phyloP scores from a whole-genome alignment of 495 filamentous ascomycete species.

The Barbatosphaeria neglecta region DNA sequence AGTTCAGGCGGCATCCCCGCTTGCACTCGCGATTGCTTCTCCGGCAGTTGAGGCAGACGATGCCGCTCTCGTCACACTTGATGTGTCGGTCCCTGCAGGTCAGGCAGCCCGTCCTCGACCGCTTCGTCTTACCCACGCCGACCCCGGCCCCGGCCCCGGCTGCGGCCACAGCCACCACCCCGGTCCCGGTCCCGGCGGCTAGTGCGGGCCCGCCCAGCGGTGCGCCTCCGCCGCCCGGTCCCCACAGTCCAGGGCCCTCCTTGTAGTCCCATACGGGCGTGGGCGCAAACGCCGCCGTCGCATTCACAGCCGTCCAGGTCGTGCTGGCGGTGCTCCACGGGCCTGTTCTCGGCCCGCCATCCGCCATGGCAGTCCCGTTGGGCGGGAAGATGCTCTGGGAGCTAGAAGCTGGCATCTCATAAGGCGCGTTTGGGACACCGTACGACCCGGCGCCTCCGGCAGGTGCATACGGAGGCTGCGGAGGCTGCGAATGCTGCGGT shows the following conservation, averaged over 20 bases:
- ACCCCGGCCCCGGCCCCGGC: neutral
- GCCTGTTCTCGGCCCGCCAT: neutral
- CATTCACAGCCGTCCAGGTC: neutral
- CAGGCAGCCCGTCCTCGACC: conserved; percentile 66
- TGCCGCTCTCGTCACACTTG: conserved; percentile 67
- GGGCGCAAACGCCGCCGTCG: no score
- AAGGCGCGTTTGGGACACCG: neutral
- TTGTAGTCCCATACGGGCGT: neutral
- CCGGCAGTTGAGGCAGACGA: conserved; percentile 73
- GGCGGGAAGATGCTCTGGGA: neutral
- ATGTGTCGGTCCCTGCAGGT: conserved; percentile 63
- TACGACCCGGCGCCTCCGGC: neutral
- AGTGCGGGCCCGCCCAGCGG: neutral
- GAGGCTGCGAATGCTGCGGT: no score
- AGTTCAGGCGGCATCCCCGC: conserved; percentile 81
- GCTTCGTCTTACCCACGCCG: conserved; percentile 44
- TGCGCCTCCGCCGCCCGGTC: neutral
- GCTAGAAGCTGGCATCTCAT: neutral
- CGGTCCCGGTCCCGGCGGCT: neutral
- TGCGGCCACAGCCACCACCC: neutral
- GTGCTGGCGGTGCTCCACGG: neutral
- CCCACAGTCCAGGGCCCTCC: neutral
- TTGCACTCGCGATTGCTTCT: conserved; percentile 82
- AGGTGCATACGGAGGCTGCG: neutral
- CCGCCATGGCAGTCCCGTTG: neutral